phyloP scores from a whole-genome alignment of 2,329 filamentous ascomycete genomes.

The Fusarium napiforme region DNA sequence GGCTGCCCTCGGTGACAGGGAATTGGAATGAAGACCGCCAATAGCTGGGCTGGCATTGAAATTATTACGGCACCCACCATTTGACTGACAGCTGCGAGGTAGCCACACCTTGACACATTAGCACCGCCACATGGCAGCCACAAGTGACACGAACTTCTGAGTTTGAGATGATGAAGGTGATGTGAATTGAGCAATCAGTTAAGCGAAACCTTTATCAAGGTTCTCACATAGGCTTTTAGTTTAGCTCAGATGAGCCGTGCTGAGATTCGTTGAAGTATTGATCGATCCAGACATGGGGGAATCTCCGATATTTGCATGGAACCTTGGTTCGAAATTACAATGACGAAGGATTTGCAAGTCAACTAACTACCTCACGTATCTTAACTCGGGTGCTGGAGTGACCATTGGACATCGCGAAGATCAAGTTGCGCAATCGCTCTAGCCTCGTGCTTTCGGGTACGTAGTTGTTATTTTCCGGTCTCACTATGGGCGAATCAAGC shows the following conservation, averaged over 20 bases:
- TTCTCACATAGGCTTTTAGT: background rate
- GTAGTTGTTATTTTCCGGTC: background rate
- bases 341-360: conserved; percentile 1
- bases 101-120: conserved; percentile 27
- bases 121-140: conserved; percentile 27
- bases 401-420: background rate
- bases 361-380: background rate
- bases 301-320: conserved; percentile 11
- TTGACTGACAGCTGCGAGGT: conserved; percentile 30
- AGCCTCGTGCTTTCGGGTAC: background rate
- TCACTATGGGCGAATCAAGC: background rate
- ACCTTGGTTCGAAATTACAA: conserved; percentile 9
- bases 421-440: background rate
- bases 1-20: conserved; percentile 11
- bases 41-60: conserved; percentile 26
- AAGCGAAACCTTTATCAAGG: conserved; percentile 22
- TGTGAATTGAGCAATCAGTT: conserved; percentile 3
- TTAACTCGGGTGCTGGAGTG: background rate
- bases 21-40: conserved; percentile 11
- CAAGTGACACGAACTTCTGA: conserved; percentile 3
- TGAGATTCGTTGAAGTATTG: background rate
- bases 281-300: conserved; percentile 20
- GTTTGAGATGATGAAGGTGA: background rate
- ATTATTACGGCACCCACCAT: conserved; percentile 21
- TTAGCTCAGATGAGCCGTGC: background rate